Evolutionary conservation across 2,329 filamentous ascomycete species (phyloP).

Genomic region (Sporothrix inflata): DNA sequence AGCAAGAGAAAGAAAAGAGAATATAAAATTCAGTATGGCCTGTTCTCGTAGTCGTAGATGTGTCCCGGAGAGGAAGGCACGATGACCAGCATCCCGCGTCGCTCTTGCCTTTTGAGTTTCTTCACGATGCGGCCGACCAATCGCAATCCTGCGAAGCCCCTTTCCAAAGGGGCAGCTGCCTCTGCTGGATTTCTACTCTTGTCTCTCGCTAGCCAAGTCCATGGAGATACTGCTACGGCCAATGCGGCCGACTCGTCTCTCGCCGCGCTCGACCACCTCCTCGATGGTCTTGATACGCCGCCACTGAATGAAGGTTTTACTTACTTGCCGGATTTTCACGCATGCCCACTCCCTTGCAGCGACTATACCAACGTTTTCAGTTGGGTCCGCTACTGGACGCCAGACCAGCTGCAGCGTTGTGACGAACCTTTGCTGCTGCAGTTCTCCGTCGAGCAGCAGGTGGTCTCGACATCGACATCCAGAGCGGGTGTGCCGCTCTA

Average conservation of each 20-base stretch:
- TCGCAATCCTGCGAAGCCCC: neutral
- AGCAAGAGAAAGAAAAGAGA: neutral
- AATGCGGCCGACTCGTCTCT: neutral
- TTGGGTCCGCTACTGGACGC: conserved; percentile 16
- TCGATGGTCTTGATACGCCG: conserved; percentile 10
- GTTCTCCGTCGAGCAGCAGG: neutral
- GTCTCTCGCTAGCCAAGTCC: neutral
- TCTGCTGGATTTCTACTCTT: neutral
- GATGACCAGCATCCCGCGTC: neutral
- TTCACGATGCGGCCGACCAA: conserved; percentile 5
- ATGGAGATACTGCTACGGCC: neutral
- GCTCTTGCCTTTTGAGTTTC: neutral
- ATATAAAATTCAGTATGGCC: conserved; percentile 1
- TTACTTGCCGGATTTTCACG: conserved; percentile 8
- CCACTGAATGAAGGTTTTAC: conserved; percentile 16
- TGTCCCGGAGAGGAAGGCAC: neutral
- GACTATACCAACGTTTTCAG: conserved; percentile 17
- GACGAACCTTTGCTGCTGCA: neutral
- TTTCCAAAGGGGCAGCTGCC: neutral
- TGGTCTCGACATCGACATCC: neutral
- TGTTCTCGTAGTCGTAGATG: neutral
- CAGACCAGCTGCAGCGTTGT: conserved; percentile 4
- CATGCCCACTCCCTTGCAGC: conserved; percentile 5
- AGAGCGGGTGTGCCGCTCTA: neutral
- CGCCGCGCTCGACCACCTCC: conserved; percentile 12